These are phyloP conservation scores for Pyropia haitanensis DNA, from an alignment of 23 red algal species.

Conservation along the genomic window DNA sequence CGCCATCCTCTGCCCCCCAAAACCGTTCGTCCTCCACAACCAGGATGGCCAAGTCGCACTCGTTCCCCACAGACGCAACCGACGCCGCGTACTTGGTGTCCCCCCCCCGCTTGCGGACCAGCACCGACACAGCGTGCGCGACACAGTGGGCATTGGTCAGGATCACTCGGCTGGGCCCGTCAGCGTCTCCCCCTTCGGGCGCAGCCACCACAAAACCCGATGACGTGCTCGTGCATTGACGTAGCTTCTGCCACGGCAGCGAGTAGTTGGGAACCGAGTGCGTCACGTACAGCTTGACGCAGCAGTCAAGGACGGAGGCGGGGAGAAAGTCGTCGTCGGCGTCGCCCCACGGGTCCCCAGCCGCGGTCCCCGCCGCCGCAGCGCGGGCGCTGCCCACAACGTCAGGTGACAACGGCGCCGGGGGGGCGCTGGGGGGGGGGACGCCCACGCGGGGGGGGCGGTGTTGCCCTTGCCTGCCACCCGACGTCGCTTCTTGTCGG, in stretches of 20 bases:
- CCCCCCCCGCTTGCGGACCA: constrained; percentile 25
- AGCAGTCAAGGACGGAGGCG: not conserved
- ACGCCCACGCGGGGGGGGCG: no score
- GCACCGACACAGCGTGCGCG: constrained; percentile 24
- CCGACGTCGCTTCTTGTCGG: no score
- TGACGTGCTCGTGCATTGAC: constrained; percentile 22
- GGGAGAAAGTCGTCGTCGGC: not conserved
- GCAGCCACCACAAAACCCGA: constrained; percentile 31
- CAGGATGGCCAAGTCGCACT: constrained; percentile 53
- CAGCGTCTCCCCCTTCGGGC: not conserved
- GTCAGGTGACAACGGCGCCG: no score
- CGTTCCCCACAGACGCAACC: constrained; percentile 23
- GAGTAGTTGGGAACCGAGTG: constrained; percentile 39
- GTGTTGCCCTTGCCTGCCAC: no score
- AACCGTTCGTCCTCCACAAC: constrained; percentile 39
- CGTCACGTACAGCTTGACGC: constrained; percentile 35
- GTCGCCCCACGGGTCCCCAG: no score
- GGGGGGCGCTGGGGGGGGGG: no score
- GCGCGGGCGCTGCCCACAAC: no score
- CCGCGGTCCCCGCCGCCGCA: no score
- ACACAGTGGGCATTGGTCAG: constrained; percentile 58
- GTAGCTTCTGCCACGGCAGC: constrained; percentile 46
- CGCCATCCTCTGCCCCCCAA: not conserved
- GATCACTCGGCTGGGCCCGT: constrained; percentile 7
- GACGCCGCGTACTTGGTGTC: constrained; percentile 19